A percentile compares a stretch with the other conserved stretches of the same genome.
Conservation (phyloP, 1,139 yeast genomes). For the Debaryomyces robertsiae region DNA sequence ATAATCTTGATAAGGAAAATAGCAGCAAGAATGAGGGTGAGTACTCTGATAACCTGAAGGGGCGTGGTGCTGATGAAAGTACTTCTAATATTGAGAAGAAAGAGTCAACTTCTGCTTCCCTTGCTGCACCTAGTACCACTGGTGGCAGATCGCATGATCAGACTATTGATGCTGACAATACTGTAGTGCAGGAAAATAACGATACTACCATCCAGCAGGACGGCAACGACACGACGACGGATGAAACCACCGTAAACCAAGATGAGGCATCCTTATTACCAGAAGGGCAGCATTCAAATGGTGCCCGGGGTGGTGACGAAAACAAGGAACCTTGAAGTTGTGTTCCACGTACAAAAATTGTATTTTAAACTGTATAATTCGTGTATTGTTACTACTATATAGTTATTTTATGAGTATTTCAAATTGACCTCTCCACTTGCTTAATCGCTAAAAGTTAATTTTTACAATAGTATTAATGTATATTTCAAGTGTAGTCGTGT, state of each 20-base stretch:
- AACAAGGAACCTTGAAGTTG: conserved; percentile 1
- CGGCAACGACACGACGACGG: conserved; percentile 47
- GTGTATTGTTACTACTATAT: conserved; percentile 5
- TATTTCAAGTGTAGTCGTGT: neutral
- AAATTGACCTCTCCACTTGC: neutral
- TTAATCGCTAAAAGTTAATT: neutral
- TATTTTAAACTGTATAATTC: neutral
- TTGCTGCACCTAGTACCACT: conserved; percentile 2
- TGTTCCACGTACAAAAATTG: neutral
- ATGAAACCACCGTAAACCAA: conserved; percentile 40
- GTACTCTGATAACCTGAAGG: neutral
- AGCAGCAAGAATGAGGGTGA: conserved; percentile 13
- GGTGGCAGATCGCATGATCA: conserved; percentile 6
- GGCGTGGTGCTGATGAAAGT: conserved; percentile 8
- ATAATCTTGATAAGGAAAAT: conserved; percentile 14
- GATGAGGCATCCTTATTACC: conserved; percentile 31
- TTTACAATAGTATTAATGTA: conserved; percentile 1
- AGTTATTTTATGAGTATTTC: neutral
- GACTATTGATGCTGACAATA: conserved; percentile 36
- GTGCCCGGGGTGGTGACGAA: neutral
- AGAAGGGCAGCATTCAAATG: conserved; percentile 14
- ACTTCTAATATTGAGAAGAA: conserved; percentile 10
- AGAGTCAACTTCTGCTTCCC: conserved; percentile 5
- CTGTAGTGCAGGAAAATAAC: conserved; percentile 40
- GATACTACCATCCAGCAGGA: conserved; percentile 46